Evolutionary conservation across 2,329 filamentous ascomycete genomes (phyloP), one percentile per base, ranked within the genome.

Genomic region (Colletotrichum sp.): DNA sequence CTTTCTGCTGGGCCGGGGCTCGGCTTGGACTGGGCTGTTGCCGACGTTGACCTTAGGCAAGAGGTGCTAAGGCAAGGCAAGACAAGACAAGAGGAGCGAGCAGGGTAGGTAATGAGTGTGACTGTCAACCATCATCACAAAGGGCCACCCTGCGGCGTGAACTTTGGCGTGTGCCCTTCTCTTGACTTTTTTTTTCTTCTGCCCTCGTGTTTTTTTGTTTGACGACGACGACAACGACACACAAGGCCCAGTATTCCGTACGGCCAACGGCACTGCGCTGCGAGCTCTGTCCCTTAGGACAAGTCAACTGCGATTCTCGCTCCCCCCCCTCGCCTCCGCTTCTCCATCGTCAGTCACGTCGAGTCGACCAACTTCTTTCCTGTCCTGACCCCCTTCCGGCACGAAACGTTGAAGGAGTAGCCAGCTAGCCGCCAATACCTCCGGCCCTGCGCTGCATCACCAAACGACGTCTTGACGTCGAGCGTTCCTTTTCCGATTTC

Each of bases 91-190:
- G n/a, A 75, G 43, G 34, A 59, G 72, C 61, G 60, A 65, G 68
- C 32, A 32, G 63, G 48, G 57, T 52, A 48, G 69, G 64, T 57
- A 68, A 64, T 73, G 70, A 65, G 48, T 59, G 48, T 59, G 70
- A 75, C 69, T 75, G 73, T 68, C 64, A 75, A 52, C 70, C 64
- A 75, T 75, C 73, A 75, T 75, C 73, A 75, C 73, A 75, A 75
- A 75, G 73, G 73, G 73, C 64, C 64, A 72, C 63, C 69, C 73
- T 75, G 73, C 73, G 72, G 60, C 72, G 68, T 74, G 52, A 66
- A 75, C 73, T 73, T 73, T 75, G 70, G 55, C 63, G 55, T 73
- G 55, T 55, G 70, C 39, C 18, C 12, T 73, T 75, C 43, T 43
- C 64, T 64, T 48, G 30, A 36, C 26, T 43, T 16, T 72, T 63